These are phyloP conservation scores for Aphanomyces invadans DNA, from an alignment of 352 stramenopile genomes.

Conservation along the genomic window DNA sequence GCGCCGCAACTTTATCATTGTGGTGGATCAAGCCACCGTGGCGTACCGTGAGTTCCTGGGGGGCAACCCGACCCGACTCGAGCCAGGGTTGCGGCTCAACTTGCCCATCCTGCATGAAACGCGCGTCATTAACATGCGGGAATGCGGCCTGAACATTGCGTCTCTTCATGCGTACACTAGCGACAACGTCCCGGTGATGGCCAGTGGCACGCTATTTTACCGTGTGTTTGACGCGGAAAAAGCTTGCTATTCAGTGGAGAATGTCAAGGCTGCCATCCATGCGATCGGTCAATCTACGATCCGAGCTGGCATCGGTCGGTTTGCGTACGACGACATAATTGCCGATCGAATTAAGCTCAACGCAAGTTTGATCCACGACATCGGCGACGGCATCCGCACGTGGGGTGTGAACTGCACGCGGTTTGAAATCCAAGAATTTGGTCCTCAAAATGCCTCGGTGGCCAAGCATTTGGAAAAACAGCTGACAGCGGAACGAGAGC, in stretches of 20 bases:
- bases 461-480: slow-evolving; percentile 7
- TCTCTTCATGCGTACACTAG: background rate
- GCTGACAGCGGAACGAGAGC: background rate
- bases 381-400: background rate
- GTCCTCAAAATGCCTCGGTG: background rate
- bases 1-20: slow-evolving; percentile 9
- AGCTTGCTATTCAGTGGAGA: background rate
- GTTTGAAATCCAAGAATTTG: slow-evolving; percentile 11
- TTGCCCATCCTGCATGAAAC: background rate
- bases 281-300: background rate
- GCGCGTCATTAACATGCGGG: slow-evolving; percentile 5
- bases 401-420: background rate
- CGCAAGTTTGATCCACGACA: background rate
- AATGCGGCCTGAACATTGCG: background rate
- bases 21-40: background rate
- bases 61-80: background rate
- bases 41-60: slow-evolving; percentile 1
- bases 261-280: background rate
- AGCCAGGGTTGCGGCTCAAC: background rate
- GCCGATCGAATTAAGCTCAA: background rate
- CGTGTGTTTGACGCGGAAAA: background rate
- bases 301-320: background rate
- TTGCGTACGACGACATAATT: slow-evolving; percentile 8
- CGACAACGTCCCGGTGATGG: background rate
- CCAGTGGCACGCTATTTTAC: slow-evolving; percentile 4